phyloP scores from a whole-genome alignment of 345 rosid species.

The Lepidium sativum region DNA sequence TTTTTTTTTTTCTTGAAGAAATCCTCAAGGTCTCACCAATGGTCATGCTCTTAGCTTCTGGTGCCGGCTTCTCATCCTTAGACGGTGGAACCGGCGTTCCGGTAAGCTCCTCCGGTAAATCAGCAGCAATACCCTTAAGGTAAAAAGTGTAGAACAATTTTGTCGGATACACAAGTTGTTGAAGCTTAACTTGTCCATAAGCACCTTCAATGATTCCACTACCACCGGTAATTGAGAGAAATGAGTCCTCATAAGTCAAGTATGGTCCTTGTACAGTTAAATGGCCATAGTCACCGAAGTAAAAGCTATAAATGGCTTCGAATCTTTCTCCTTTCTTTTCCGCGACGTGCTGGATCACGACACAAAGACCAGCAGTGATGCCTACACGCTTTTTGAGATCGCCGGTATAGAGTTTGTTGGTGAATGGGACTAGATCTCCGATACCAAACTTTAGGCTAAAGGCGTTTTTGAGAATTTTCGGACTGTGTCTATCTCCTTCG shows the following conservation, averaged over 20 bases:
- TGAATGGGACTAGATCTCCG: constrained; percentile 86
- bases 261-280: constrained; percentile 59
- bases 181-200: constrained; percentile 57
- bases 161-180: constrained; percentile 52
- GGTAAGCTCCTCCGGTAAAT: constrained; percentile 38
- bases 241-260: constrained; percentile 59
- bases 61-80: constrained; percentile 39
- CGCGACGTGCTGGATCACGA: constrained; percentile 61
- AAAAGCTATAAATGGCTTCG: constrained; percentile 74
- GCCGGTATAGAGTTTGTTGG: constrained; percentile 72
- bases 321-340: constrained; percentile 74
- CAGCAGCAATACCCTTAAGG: constrained; percentile 42
- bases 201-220: constrained; percentile 58
- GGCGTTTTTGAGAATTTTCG: constrained; percentile 62
- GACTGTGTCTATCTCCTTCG: constrained; percentile 78
- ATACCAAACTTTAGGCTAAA: constrained; percentile 37
- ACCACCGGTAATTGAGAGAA: constrained; percentile 54
- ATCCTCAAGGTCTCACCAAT: no score
- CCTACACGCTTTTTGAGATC: constrained; percentile 73
- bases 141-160: constrained; percentile 65
- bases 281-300: constrained; percentile 70
- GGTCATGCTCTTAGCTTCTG: no score
- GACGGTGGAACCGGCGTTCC: constrained; percentile 37
- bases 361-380: constrained; percentile 70
- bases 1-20: no score